phyloP scores from a whole-genome alignment of 768 basidiomycete genomes.

The Mycena galericulata region DNA sequence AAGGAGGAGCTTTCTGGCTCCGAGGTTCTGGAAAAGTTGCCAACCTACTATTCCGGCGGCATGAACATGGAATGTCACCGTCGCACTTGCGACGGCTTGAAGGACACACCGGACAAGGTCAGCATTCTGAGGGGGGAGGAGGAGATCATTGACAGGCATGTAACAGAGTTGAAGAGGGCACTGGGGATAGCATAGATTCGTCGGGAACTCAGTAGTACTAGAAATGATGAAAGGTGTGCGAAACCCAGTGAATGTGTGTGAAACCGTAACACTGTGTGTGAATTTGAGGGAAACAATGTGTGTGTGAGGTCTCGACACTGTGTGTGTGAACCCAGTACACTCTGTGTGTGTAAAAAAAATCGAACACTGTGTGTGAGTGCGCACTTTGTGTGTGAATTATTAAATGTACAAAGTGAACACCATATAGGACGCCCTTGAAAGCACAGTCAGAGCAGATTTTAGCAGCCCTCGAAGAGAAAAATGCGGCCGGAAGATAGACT shows the following conservation, averaged over 20 bases:
- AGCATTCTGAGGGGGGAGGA: slow-evolving; percentile 21
- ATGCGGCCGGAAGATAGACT: too few species aligned
- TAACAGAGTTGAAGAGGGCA: not conserved
- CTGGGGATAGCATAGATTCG: not conserved
- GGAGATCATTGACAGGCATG: not conserved
- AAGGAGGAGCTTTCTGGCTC: too few species aligned
- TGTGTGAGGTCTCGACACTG: not conserved
- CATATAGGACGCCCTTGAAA: too few species aligned
- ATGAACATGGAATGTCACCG: slow-evolving; percentile 2
- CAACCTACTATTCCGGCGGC: too few species aligned
- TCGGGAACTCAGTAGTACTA: not conserved
- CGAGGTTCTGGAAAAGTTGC: too few species aligned
- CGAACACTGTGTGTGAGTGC: too few species aligned
- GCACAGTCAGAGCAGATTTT: too few species aligned
- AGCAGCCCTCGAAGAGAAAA: too few species aligned
- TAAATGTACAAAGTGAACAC: slow-evolving; percentile 32
- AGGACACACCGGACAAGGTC: not conserved
- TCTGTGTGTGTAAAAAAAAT: too few species aligned
- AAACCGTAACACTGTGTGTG: not conserved
- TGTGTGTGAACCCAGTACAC: not conserved
- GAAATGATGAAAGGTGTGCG: not conserved
- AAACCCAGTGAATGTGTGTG: not conserved
- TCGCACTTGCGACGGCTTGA: slow-evolving; percentile 7
- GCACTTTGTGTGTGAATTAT: slow-evolving; percentile 12
- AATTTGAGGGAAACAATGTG: not conserved